Base-by-base conservation (phyloP, 352 stramenopile species). In the Globisporangium middletonii region DNA sequence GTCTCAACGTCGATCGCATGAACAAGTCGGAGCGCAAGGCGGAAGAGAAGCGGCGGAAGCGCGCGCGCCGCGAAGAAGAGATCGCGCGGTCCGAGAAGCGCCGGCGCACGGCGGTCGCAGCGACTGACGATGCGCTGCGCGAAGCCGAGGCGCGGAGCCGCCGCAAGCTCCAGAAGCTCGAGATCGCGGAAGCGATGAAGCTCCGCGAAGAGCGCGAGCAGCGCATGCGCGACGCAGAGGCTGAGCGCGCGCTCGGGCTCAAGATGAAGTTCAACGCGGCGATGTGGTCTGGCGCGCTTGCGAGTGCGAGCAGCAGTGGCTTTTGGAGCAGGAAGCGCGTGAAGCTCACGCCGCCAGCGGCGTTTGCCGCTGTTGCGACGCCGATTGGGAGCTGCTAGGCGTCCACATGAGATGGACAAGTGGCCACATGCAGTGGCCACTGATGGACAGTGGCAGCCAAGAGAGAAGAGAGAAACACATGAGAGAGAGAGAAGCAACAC, bases 11-110 rank as follows among this genome's bases (percentile, higher is more conserved):
- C 57, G 78, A 89, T 28, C 75, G 77, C 8, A 89, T 89, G 77
- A 92, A 83, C 62, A 94, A 94, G 37, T 83, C 78, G 46, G 83
- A 93, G 64, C 85, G 85, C 23, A 94, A 94, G 50, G 79, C 83
- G 3, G 85, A 94, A 68, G 83, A 94, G 59, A 90, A 91, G 59
- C 72, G 78, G 9, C 83, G 83, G 28, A 94, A 93, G 57, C 79
- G 79, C 19, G 67, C 64, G 11, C 68, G 80, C 7, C 77, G 80
- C 2, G 85, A 93, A 64, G 81, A 93, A 62, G 83, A 93, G 59
- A 76, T 89, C n/a, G 83, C 77, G 0, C 70, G 72, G 15, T 83
- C 75, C 7, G 81, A 93, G 53, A 92, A 92, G 64, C 77, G 83
- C 2, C 75, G 78, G 26, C 81, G 82, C 35, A 93, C 82, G 28